Base-by-base conservation (phyloP, 306 rosid genomes). In the Glycine soja region DNA sequence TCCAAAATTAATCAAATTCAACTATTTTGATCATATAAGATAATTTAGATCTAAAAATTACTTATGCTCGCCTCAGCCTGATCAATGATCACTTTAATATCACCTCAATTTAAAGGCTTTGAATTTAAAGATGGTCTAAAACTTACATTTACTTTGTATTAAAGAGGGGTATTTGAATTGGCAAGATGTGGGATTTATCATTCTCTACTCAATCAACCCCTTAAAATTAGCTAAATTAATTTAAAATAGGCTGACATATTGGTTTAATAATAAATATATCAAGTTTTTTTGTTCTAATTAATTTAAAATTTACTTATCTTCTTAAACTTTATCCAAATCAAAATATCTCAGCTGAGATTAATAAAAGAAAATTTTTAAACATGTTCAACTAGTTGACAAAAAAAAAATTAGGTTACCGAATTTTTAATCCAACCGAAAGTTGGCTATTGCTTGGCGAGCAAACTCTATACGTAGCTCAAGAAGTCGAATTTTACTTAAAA, bases 361-460 rank as follows among this genome's bases (percentile, higher is more conserved):
- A 12, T 5, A 12, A 63, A 5, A 36, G 0, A 63, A 12, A 2
- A 2, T 36, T 24, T 61, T 10, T 62, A 10, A 10, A 64, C 5
- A 38, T 38, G 24, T 6, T 36, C 11, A 15, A 16, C 34, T 67
- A 67, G 53, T 42, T 42, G 72, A 67, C 53, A 43, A 67, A 67
- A 43, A 67, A 43, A 14, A 38, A 65, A 67, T 66, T 67, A 67
- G 72, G 72, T 67, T 34, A 67, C 72, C 72, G 15, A 43, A 67
- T 67, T 10, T 15, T 15, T 43, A 8, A 43, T 43, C 53, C n/a
- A 43, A 43, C 53, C 5, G 7, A 67, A 67, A 67, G 72, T 67
- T 67, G 8, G 53, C 16, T 67, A 66, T 65, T n/a, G 14, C 72
- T 66, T 14, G 7, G 72, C 34, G 8, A 16, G 36, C 34, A 43